These are phyloP conservation scores for Wickerhamomyces ciferrii DNA, from an alignment of 805 yeast genomes.

Conservation along the genomic window DNA sequence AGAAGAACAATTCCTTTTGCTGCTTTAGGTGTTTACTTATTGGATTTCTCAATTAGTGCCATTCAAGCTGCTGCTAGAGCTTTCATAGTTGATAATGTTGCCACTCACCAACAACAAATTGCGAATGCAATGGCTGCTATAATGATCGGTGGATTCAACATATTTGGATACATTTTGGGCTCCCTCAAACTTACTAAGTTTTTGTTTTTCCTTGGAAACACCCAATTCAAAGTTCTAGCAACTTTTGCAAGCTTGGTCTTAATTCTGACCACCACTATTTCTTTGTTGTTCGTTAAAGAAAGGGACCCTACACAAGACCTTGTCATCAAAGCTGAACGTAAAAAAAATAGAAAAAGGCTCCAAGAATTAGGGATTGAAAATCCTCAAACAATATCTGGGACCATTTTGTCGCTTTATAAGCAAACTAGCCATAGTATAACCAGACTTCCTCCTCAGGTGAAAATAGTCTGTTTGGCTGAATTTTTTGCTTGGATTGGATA, in stretches of 20 bases:
- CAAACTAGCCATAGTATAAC: constrained; percentile 32
- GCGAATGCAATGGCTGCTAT: constrained; percentile 68
- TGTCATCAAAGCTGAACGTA: constrained; percentile 32
- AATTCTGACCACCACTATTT: constrained; percentile 29
- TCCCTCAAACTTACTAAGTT: constrained; percentile 35
- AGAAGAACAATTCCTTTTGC: constrained; percentile 41
- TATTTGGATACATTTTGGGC: constrained; percentile 51
- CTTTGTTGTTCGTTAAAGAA: constrained; percentile 33
- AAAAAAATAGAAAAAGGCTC: constrained; percentile 26
- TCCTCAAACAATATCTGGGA: constrained; percentile 10
- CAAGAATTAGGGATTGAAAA: constrained; percentile 31
- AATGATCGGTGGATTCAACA: constrained; percentile 56
- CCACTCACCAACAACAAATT: constrained; percentile 47
- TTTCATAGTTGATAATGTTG: constrained; percentile 54
- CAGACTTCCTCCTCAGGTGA: constrained; percentile 44
- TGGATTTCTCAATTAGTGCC: constrained; percentile 53
- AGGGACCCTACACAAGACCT: constrained; percentile 40
- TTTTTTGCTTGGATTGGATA: constrained; percentile 68
- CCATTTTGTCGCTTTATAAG: constrained; percentile 18
- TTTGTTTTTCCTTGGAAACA: constrained; percentile 35
- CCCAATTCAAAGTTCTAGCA: constrained; percentile 49
- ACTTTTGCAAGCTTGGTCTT: constrained; percentile 35
- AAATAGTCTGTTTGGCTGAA: constrained; percentile 48
- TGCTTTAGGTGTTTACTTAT: constrained; percentile 42
- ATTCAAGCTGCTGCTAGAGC: constrained; percentile 62